Conservation (phyloP, 1,139 yeast species). For the Meyerozyma carpophila region DNA sequence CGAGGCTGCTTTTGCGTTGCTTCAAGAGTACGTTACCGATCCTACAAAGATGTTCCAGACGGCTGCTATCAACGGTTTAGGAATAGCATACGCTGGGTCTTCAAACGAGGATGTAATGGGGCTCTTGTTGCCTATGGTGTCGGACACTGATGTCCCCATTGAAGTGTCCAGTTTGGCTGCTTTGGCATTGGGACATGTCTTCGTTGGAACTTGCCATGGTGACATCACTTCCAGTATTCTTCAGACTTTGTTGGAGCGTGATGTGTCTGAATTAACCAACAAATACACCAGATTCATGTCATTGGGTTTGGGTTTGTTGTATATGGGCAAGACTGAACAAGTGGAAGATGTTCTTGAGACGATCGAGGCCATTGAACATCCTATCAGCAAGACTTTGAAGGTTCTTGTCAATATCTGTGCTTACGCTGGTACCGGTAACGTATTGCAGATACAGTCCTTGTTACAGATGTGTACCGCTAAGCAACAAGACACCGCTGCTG, state of each 20-base stretch:
- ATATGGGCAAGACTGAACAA: constrained; percentile 91
- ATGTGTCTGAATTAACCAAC: constrained; percentile 67
- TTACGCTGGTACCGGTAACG: constrained; percentile 97
- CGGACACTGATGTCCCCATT: constrained; percentile 70
- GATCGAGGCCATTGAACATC: constrained; percentile 92
- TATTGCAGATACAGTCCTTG: constrained; percentile 85
- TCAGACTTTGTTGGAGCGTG: constrained; percentile 86
- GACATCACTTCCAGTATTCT: constrained; percentile 87
- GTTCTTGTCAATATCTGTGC: constrained; percentile 91
- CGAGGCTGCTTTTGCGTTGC: constrained; percentile 82
- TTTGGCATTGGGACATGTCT: constrained; percentile 86
- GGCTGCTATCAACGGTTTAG: constrained; percentile 86
- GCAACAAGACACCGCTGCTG: constrained; percentile 30
- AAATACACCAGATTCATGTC: constrained; percentile 91
- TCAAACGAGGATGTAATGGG: constrained; percentile 79
- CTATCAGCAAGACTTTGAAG: constrained; percentile 83
- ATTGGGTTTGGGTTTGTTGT: constrained; percentile 84
- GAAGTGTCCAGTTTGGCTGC: constrained; percentile 87
- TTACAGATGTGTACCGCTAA: constrained; percentile 81
- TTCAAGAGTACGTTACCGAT: constrained; percentile 70
- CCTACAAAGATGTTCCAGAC: constrained; percentile 54
- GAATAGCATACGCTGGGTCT: constrained; percentile 94
- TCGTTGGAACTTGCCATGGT: constrained; percentile 94
- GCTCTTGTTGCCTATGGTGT: constrained; percentile 75
- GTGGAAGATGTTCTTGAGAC: constrained; percentile 95